phyloP scores from a whole-genome alignment of 192 early-diverging fungal genomes.

The Spinellus fusiger region DNA sequence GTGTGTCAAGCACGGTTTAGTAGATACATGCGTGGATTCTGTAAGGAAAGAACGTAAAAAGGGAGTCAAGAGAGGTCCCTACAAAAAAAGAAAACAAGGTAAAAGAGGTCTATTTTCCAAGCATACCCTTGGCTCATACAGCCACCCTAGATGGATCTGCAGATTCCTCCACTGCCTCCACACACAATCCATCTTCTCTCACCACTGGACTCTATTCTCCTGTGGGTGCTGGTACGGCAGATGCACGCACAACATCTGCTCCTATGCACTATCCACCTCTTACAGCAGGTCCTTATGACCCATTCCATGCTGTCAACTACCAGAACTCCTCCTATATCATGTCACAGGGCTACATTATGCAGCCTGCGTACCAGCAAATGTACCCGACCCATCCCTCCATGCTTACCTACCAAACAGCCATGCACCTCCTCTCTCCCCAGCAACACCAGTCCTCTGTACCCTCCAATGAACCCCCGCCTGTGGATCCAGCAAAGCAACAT shows the following conservation, averaged over 20 bases:
- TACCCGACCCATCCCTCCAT: constrained; percentile 8
- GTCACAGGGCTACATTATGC: constrained; percentile 18
- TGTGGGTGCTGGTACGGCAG: not conserved
- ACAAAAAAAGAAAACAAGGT: constrained; percentile 51
- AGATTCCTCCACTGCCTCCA: constrained; percentile 16
- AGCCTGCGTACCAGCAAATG: constrained; percentile 17
- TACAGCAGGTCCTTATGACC: constrained; percentile 7
- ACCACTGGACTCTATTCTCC: constrained; percentile 7
- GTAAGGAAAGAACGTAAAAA: constrained; percentile 76
- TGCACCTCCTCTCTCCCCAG: constrained; percentile 20
- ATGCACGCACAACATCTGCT: constrained; percentile 2
- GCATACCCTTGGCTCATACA: not conserved
- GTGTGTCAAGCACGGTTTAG: constrained; percentile 68
- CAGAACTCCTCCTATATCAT: constrained; percentile 3
- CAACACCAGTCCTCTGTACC: constrained; percentile 2
- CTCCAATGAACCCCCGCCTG: not conserved
- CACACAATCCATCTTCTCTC: constrained; percentile 9
- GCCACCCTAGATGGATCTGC: not conserved
- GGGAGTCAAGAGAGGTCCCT: constrained; percentile 79
- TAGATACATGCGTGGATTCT: constrained; percentile 67
- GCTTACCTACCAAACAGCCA: constrained; percentile 7
- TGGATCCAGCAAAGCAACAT: constrained; percentile 2
- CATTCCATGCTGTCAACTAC: constrained; percentile 12
- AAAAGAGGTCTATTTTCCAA: not conserved
- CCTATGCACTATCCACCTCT: constrained; percentile 19